Evolutionary conservation across 192 early-diverging fungal species (phyloP), one percentile per base, ranked within the genome.

Genomic region (Entomortierella parvispora): DNA sequence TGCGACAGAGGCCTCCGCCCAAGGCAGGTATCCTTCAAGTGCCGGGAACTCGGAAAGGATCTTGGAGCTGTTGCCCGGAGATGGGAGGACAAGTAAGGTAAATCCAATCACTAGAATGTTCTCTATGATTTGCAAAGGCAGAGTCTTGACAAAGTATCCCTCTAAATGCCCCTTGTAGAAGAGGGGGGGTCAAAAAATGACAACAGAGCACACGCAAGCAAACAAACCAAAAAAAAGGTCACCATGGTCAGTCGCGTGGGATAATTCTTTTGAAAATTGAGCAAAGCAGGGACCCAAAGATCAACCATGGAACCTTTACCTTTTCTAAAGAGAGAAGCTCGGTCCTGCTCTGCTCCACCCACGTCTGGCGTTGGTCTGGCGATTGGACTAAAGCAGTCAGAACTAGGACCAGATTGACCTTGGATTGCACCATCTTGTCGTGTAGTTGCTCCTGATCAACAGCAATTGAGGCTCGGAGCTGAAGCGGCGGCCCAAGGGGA

Each of bases 1-100:
- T 15, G 72, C 72, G 17, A 76, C 72, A 2, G 72, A 62, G 18
- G 65, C 56, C 17, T 76, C 72, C 12, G 72, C 72, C 72, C 72
- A 76, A 0, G 72, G 72, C 2, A 76, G n/a, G 12, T 68, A 32
- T 10, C 72, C 72, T 43, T 76, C 72, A 11, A 76, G 64, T 2
- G 52, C 14, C 4, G 72, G 72, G 17, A 68, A 76, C n/a, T 42
- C 37, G 1, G 58, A 57, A 4, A 62, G 46, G 8, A 68, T 10
- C 23, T 76, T 76, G 31, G 64, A 29, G 29, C 43, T 62, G 9
- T 34, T 46, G 12, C 25, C 51, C 0, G 65, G 40, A 15, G 72
- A 45, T 43, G 72, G 72, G 4, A 68, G 58, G 1, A 54, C 58
- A 14, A 76, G 50, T 12, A 76, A 64, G 0, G 72, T 76, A 22